Evolutionary conservation across 108 stramenopile genomes (phyloP).

Genomic region (Schizochytrium sp.): DNA sequence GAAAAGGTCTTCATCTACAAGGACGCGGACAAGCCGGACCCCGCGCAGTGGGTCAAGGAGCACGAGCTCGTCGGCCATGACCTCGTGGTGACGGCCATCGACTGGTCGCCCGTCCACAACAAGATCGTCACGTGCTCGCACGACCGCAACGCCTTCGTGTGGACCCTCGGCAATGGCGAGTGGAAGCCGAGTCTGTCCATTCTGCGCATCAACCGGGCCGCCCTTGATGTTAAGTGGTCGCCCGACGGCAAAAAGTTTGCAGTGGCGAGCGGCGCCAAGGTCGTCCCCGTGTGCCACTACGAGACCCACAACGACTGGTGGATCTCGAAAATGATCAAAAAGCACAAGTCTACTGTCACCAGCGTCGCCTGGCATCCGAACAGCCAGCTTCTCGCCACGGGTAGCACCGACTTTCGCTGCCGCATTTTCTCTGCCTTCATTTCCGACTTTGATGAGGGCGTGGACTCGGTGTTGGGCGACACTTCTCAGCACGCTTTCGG

Average conservation of each 20-base stretch:
- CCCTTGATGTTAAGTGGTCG: constrained; percentile 50
- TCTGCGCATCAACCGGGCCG: constrained; percentile 52
- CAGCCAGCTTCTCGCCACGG: constrained; percentile 44
- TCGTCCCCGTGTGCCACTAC: constrained; percentile 47
- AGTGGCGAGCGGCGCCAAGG: constrained; percentile 47
- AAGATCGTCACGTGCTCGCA: constrained; percentile 57
- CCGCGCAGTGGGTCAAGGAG: neutral
- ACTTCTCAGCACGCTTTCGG: constrained; percentile 34
- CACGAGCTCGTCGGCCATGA: constrained; percentile 36
- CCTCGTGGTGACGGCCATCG: constrained; percentile 48
- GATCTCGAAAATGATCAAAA: constrained; percentile 53
- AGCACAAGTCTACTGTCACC: constrained; percentile 52
- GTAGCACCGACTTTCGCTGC: constrained; percentile 42
- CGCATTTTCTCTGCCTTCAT: constrained; percentile 36
- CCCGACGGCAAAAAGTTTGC: constrained; percentile 54
- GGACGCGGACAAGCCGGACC: neutral
- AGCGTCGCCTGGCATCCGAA: constrained; percentile 45
- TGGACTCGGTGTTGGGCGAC: neutral
- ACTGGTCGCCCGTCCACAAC: constrained; percentile 52
- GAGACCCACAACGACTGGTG: constrained; percentile 52
- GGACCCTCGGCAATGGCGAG: constrained; percentile 37
- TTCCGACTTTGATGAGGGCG: neutral
- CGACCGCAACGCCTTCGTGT: constrained; percentile 60
- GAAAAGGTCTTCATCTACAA: neutral
- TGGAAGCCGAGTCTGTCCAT: constrained; percentile 49